Percentiles rank a stretch among this genome's conserved stretches.
These are phyloP conservation scores for Coemansia interrupta DNA, from an alignment of 192 early-diverging fungal genomes.

Conservation along the genomic window DNA sequence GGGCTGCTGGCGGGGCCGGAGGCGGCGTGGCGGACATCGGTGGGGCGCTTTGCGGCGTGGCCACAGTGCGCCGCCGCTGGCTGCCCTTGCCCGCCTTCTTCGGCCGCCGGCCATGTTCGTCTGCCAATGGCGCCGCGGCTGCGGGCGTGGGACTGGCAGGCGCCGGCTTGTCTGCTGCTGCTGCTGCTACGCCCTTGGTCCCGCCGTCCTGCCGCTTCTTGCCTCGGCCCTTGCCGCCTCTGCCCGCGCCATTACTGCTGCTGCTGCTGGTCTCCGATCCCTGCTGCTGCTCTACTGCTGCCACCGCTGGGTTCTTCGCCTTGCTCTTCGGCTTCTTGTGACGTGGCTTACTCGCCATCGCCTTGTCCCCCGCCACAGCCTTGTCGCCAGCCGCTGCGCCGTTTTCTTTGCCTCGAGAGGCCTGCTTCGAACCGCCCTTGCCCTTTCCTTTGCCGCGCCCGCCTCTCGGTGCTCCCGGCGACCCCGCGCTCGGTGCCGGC, in stretches of 20 bases:
- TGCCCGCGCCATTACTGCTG: background rate
- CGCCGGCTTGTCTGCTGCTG: background rate
- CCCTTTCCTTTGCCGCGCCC: background rate
- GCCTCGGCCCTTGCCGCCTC: background rate
- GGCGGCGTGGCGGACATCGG: background rate
- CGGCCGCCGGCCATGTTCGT: too few species aligned
- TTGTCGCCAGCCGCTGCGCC: background rate
- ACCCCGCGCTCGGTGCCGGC: conserved; percentile 18
- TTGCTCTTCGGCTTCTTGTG: background rate
- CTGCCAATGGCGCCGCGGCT: too few species aligned
- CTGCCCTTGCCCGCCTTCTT: background rate
- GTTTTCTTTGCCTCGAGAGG: background rate
- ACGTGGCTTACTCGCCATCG: conserved; percentile 1
- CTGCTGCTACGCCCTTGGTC: background rate
- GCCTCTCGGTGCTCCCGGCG: background rate
- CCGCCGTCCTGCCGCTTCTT: background rate
- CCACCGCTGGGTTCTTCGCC: too few species aligned
- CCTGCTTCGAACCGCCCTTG: background rate
- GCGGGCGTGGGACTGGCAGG: too few species aligned
- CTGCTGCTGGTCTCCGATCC: conserved; percentile 9
- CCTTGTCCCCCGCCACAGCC: background rate
- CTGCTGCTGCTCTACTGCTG: conserved; percentile 6
- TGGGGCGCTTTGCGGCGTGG: background rate
- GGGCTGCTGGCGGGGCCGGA: background rate
- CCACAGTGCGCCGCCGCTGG: background rate